Percentiles rank a stretch among this genome's conserved stretches.
These are phyloP conservation scores for Keqinozyma sinolaborantium DNA, from an alignment of 1,139 yeast species.

Conservation along the genomic window DNA sequence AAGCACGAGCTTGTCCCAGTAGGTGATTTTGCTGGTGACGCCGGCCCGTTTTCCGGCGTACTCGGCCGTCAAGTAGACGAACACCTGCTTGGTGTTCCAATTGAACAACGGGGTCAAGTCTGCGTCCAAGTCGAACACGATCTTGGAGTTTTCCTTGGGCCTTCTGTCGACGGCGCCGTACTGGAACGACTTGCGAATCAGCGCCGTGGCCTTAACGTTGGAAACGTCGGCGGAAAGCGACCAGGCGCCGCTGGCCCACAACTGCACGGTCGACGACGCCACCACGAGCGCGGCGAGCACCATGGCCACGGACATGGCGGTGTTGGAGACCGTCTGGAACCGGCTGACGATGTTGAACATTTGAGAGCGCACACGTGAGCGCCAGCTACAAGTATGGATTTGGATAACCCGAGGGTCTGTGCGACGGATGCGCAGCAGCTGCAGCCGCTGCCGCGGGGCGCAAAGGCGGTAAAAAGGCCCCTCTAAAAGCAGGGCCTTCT, in stretches of 20 bases:
- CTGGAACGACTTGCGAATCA: constrained; percentile 60
- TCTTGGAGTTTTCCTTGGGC: constrained; percentile 76
- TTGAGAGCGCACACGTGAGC: constrained; percentile 1
- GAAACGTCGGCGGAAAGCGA: constrained; percentile 32
- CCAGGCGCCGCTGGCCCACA: constrained; percentile 44
- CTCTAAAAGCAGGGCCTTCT: too few relatives aligned
- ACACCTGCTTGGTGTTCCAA: constrained; percentile 96
- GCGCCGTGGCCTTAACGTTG: constrained; percentile 38
- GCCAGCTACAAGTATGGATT: too few relatives aligned
- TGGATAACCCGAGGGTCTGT: too few relatives aligned
- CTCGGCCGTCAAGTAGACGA: constrained; percentile 85
- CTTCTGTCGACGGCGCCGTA: constrained; percentile 69
- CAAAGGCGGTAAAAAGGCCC: too few relatives aligned
- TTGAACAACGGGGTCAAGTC: constrained; percentile 74
- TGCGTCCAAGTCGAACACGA: constrained; percentile 67
- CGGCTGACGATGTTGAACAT: constrained; percentile 42
- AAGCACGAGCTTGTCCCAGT: constrained; percentile 86
- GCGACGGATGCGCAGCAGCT: too few relatives aligned
- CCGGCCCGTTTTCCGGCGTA: constrained; percentile 61
- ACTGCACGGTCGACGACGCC: constrained; percentile 46
- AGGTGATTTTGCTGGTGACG: constrained; percentile 65
- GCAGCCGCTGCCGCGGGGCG: too few relatives aligned
- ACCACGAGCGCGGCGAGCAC: constrained; percentile 45
- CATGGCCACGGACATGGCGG: constrained; percentile 51
- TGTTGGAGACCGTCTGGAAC: constrained; percentile 54